Evolutionary conservation across 345 rosid species (phyloP), one percentile per base, ranked within the genome.

Genomic region (Salix caprea): DNA sequence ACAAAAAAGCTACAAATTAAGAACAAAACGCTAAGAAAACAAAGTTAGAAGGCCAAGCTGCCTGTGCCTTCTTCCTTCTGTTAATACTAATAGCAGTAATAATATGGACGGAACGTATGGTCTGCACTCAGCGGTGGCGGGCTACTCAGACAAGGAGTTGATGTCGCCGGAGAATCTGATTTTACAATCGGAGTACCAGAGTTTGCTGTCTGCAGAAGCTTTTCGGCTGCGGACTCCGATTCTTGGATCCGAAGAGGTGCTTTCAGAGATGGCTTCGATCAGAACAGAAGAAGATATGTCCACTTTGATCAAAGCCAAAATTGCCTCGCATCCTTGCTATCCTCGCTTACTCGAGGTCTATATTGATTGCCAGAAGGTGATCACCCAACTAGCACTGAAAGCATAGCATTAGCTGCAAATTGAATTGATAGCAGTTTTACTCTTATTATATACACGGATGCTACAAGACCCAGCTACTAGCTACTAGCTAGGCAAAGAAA

Each of bases 331-430:
- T 83, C 97, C 97, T 70, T 84, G 73, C 40, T 95, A 92, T 79
- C 97, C 97, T 78, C 93, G 95, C 67, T 84, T 95, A 85, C 93
- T 95, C 15, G 84, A 88, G 72, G 96, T 97, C 37, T 95, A 91
- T 79, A 86, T 92, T 69, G 96, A 95, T 76, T 95, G 99, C 84
- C 99, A 95, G 80, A 95, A 95, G 99, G 98, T 96, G 81, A 82
- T 58, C 64, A 58, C 23, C 28, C 23, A 54, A 54, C 61, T 54
- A 21, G 26, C 4, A 54, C 61, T 54, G 61, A 54, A 54, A 2
- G 24, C 61, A 58, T 58, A 23, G 64, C 64, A 58, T 58, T 23
- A 58, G 15, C 64, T n/a, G 64, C 62, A 0, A 34, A 26, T 58
- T 23, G 28, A 58, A 58, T 58, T 58, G 44, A 40, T 40, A 40